Conservation (phyloP, 441 rosid species). For the Adansonia madagascariensis region DNA sequence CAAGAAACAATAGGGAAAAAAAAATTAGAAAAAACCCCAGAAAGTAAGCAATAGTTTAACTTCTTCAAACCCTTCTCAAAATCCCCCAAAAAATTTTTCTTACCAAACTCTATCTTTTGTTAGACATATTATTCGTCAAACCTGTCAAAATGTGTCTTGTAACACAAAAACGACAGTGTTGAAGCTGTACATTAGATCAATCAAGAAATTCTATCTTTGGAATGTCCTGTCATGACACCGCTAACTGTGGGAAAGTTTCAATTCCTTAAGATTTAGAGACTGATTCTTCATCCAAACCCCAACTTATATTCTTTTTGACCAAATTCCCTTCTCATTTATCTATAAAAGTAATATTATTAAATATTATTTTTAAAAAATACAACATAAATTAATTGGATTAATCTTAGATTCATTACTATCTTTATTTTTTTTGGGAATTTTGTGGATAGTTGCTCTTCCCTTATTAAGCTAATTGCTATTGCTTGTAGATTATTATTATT, state of each 20-base stretch:
- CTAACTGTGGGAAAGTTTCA: background rate
- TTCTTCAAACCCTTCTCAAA: background rate
- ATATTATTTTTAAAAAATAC: no score
- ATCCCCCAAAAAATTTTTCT: background rate
- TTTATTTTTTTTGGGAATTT: background rate
- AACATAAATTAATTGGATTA: background rate
- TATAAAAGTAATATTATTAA: background rate
- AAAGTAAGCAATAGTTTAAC: background rate
- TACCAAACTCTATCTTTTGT: conserved; percentile 18
- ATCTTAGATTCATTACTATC: background rate
- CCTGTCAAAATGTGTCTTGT: background rate
- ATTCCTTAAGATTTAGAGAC: conserved; percentile 18
- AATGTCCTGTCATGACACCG: conserved; percentile 14
- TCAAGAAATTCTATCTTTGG: conserved; percentile 10
- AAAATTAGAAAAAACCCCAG: background rate
- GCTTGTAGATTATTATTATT: background rate
- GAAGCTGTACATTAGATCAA: background rate
- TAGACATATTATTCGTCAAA: background rate
- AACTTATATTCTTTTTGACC: background rate
- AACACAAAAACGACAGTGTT: background rate
- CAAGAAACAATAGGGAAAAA: background rate
- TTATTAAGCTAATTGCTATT: background rate
- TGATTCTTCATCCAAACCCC: conserved; percentile 9
- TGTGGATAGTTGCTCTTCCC: background rate
- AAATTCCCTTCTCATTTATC: background rate